These are phyloP conservation scores for Cucurbitaria berberidis DNA, from an alignment of 2,329 filamentous ascomycete genomes.

Conservation along the genomic window DNA sequence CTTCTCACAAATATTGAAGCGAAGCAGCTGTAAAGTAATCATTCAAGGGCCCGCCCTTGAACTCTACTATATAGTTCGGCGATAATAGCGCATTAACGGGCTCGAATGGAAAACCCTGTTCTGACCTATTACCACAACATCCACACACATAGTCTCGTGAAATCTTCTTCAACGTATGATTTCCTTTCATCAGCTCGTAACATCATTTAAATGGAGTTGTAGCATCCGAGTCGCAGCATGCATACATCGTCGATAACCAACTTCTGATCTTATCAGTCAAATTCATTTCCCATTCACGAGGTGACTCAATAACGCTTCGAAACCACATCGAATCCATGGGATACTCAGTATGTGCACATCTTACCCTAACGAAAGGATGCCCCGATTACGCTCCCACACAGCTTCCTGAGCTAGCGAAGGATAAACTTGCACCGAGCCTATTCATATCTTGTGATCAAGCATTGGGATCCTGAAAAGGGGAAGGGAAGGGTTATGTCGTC, in stretches of 20 bases:
- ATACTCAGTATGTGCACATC: conserved; percentile 17
- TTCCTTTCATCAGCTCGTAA: no score
- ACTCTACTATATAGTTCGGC: no score
- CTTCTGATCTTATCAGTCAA: conserved; percentile 19
- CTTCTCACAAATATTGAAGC: no score
- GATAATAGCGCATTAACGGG: no score
- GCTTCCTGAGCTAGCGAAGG: conserved; percentile 22
- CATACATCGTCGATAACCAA: conserved; percentile 23
- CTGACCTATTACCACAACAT: no score
- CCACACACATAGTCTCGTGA: no score
- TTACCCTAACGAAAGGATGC: conserved; percentile 1
- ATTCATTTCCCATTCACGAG: conserved; percentile 16
- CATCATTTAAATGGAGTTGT: background rate
- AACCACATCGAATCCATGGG: conserved; percentile 6
- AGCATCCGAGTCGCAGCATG: conserved; percentile 7
- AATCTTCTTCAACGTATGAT: no score
- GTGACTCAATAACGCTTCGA: conserved; percentile 14
- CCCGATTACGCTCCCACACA: conserved; percentile 4
- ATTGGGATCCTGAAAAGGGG: conserved; percentile 19
- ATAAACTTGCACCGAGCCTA: conserved; percentile 4
- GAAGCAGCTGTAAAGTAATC: no score
- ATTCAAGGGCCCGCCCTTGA: no score
- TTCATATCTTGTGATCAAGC: conserved; percentile 15
- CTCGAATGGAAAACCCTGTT: no score
- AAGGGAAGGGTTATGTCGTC: conserved; percentile 17